These are phyloP conservation scores for Naganishia vishniacii DNA, from an alignment of 768 basidiomycete genomes.

Conservation along the genomic window DNA sequence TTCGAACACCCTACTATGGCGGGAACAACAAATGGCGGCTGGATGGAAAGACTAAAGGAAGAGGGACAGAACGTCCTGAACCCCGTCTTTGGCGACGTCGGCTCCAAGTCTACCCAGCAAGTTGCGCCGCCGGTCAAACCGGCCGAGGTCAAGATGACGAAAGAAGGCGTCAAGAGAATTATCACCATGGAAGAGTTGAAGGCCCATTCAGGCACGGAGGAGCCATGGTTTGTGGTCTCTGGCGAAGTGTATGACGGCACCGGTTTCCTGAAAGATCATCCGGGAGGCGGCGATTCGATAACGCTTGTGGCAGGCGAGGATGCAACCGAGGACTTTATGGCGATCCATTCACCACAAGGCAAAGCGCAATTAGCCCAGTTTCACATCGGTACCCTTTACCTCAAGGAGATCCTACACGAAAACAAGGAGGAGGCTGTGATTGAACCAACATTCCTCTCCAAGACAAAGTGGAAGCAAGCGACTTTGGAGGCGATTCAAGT, in stretches of 20 bases:
- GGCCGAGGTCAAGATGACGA: slow-evolving; percentile 51
- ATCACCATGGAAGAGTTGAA: slow-evolving; percentile 54
- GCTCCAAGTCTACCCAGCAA: slow-evolving; percentile 20
- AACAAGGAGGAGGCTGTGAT: slow-evolving; percentile 8
- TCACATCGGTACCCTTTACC: slow-evolving; percentile 56
- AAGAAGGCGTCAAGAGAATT: slow-evolving; percentile 52
- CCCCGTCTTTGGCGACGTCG: slow-evolving; percentile 49
- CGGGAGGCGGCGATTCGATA: slow-evolving; percentile 59
- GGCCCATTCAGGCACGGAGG: slow-evolving; percentile 45
- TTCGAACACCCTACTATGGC: slow-evolving; percentile 62
- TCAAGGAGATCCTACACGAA: slow-evolving; percentile 2
- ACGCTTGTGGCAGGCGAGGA: slow-evolving; percentile 58
- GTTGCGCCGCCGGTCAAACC: slow-evolving; percentile 1
- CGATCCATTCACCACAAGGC: slow-evolving; percentile 59
- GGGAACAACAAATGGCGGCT: slow-evolving; percentile 54
- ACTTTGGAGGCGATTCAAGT: slow-evolving; percentile 49
- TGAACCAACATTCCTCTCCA: slow-evolving; percentile 51
- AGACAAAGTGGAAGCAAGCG: slow-evolving; percentile 55
- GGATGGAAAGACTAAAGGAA: slow-evolving; percentile 61
- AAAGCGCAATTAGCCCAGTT: slow-evolving; percentile 53
- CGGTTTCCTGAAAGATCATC: slow-evolving; percentile 56
- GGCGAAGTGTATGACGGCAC: slow-evolving; percentile 59
- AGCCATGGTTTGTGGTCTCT: slow-evolving; percentile 57
- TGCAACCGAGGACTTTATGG: slow-evolving; percentile 62
- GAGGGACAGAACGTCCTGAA: slow-evolving; percentile 52